Evolutionary conservation across 2,329 filamentous ascomycete species (phyloP).

Genomic region (Beauveria brongniartii): DNA sequence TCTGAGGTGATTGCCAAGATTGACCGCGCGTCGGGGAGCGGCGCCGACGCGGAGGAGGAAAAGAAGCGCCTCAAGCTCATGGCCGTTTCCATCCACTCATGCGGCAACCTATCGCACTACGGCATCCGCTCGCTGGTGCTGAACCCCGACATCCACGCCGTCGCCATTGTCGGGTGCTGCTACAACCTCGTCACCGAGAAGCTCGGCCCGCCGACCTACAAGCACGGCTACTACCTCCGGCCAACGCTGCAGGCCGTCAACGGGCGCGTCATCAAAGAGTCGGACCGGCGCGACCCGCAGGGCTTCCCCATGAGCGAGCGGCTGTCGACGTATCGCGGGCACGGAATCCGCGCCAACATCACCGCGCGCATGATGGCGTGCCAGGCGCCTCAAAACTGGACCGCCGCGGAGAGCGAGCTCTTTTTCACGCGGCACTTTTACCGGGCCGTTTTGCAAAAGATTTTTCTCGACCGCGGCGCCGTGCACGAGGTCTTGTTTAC

Average conservation of each 20-base stretch:
- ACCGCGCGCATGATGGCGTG: conserved; percentile 98
- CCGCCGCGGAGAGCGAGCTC: conserved; percentile 63
- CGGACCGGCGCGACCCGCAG: conserved; percentile 70
- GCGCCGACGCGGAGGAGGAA: conserved; percentile 16
- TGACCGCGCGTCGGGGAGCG: conserved; percentile 19
- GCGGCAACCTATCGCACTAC: conserved; percentile 94
- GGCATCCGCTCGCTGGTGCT: conserved; percentile 78
- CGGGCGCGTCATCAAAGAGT: conserved; percentile 60
- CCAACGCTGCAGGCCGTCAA: conserved; percentile 59
- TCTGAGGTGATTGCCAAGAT: conserved; percentile 58
- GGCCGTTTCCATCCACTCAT: conserved; percentile 93
- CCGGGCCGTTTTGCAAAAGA: conserved; percentile 78
- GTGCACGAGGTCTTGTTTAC: conserved; percentile 49
- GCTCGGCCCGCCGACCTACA: conserved; percentile 78
- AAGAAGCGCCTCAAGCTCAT: conserved; percentile 51
- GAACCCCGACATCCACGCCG: conserved; percentile 77
- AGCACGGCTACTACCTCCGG: conserved; percentile 66
- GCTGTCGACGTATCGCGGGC: conserved; percentile 47
- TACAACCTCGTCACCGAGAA: conserved; percentile 94
- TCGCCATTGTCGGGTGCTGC: conserved; percentile 95
- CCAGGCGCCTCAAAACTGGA: conserved; percentile 93
- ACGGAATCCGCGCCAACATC: conserved; percentile 80
- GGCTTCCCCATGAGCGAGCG: conserved; percentile 87
- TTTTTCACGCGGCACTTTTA: conserved; percentile 95
- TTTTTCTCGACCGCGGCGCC: conserved; percentile 81